Conservation (phyloP, 2,329 filamentous ascomycete species). For the Alternaria rosae region DNA sequence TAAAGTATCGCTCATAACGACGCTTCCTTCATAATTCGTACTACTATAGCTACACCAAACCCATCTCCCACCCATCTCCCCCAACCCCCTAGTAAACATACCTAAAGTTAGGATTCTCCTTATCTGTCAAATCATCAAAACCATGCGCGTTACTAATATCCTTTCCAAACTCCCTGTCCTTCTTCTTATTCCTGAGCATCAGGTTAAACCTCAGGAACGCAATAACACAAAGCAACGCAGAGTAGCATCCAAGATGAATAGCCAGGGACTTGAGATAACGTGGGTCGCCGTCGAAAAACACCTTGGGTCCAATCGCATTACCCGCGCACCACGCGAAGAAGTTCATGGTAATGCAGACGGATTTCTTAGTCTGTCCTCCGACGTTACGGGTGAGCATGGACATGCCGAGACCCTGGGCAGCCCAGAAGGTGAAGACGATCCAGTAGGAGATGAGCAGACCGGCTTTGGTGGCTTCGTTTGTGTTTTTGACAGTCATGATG, state of each 20-base stretch:
- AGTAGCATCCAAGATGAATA: constrained; percentile 74
- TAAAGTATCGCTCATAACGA: too few species aligned
- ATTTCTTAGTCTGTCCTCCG: constrained; percentile 77
- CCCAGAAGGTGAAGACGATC: constrained; percentile 80
- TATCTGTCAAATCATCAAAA: constrained; percentile 70
- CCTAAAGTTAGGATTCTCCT: constrained; percentile 67
- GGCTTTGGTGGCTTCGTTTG: constrained; percentile 64
- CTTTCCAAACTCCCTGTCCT: constrained; percentile 55
- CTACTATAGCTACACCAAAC: too few species aligned
- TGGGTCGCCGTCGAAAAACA: constrained; percentile 61
- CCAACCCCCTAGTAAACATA: constrained; percentile 57
- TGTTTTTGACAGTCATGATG: constrained; percentile 71
- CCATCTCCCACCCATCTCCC: too few species aligned
- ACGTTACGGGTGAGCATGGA: constrained; percentile 74
- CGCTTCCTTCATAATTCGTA: too few species aligned
- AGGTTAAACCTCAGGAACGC: constrained; percentile 67
- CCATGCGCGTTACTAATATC: constrained; percentile 53
- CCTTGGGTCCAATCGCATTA: constrained; percentile 67
- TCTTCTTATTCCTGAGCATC: constrained; percentile 64
- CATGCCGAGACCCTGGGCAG: constrained; percentile 71
- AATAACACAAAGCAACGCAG: constrained; percentile 65
- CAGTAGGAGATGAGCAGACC: constrained; percentile 78
- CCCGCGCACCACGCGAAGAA: constrained; percentile 74
- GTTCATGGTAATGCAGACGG: constrained; percentile 71
- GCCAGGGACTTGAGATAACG: constrained; percentile 74